phyloP scores from a whole-genome alignment of 129 eudicot genomes.

The Flaveria ramosissima region DNA sequence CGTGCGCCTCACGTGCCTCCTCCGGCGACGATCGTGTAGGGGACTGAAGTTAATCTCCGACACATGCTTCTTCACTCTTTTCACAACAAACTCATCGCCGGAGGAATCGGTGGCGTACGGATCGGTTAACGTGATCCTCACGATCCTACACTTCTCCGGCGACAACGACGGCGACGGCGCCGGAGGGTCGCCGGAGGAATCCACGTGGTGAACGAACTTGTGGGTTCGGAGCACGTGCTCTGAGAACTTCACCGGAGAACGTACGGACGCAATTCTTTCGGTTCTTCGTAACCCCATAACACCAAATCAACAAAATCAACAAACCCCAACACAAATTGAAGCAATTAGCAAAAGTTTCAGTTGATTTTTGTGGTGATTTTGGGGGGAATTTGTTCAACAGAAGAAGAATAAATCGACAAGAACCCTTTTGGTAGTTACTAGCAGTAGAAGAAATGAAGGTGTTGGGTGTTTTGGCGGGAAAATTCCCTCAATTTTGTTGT shows the following conservation, averaged over 20 bases:
- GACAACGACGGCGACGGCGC: slow-evolving; percentile 17
- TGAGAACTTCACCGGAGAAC: slow-evolving; percentile 35
- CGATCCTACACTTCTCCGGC: slow-evolving; percentile 18
- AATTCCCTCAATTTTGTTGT: slow-evolving; percentile 3
- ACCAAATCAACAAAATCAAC: background rate
- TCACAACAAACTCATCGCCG: slow-evolving; percentile 37
- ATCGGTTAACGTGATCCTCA: slow-evolving; percentile 53
- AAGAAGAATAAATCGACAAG: background rate
- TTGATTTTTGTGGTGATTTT: background rate
- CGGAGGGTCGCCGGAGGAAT: background rate
- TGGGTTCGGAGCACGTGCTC: slow-evolving; percentile 43
- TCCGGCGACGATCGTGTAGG: slow-evolving; percentile 1
- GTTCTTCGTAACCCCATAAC: background rate
- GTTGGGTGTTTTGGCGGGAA: slow-evolving; percentile 33
- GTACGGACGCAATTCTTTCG: slow-evolving; percentile 12
- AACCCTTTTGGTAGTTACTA: background rate
- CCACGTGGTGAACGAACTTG: slow-evolving; percentile 25
- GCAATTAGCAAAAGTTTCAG: background rate
- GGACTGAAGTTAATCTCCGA: slow-evolving; percentile 35
- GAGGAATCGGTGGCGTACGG: slow-evolving; percentile 70
- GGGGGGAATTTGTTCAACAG: background rate
- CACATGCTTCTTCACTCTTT: slow-evolving; percentile 52
- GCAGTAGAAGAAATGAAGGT: background rate
- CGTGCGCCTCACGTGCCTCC: background rate
- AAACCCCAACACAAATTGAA: background rate